These are phyloP conservation scores for Boletus patriciae DNA, from an alignment of 768 basidiomycete species.

Conservation along the genomic window DNA sequence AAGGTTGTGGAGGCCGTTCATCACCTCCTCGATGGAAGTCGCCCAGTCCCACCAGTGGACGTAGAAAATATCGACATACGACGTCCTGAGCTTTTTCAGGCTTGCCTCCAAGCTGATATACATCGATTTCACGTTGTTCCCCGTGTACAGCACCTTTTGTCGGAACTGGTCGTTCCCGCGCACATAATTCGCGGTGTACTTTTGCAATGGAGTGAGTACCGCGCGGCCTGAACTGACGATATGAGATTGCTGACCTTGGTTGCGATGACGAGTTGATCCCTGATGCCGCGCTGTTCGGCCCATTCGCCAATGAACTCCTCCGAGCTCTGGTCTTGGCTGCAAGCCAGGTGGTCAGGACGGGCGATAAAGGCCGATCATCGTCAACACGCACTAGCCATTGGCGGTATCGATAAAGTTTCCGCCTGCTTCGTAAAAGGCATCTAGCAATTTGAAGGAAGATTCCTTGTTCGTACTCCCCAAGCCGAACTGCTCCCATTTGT, in stretches of 20 bases:
- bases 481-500: slow-evolving; percentile 35
- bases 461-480: slow-evolving; percentile 44
- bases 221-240: not conserved
- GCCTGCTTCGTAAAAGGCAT: slow-evolving; percentile 43
- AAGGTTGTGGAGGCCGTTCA: slow-evolving; percentile 39
- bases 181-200: slow-evolving; percentile 22
- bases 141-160: slow-evolving; percentile 31
- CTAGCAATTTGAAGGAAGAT: slow-evolving; percentile 45
- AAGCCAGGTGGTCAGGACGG: not conserved
- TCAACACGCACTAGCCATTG: slow-evolving; percentile 40
- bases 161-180: slow-evolving; percentile 13
- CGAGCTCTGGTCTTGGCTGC: slow-evolving; percentile 53
- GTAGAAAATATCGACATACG: slow-evolving; percentile 46
- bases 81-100: slow-evolving; percentile 52
- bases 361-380: not conserved
- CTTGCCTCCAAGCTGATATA: slow-evolving; percentile 32
- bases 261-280: slow-evolving; percentile 49
- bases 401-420: slow-evolving; percentile 54
- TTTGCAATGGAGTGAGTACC: slow-evolving; percentile 12
- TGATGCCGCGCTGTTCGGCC: slow-evolving; percentile 41
- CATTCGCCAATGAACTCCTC: slow-evolving; percentile 55
- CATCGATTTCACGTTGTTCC: slow-evolving; percentile 41
- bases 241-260: slow-evolving; percentile 32
- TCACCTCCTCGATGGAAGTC: slow-evolving; percentile 42
- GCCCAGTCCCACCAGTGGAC: slow-evolving; percentile 39